Conservation (phyloP, 768 basidiomycete species). For the Termitomyces heimii region DNA sequence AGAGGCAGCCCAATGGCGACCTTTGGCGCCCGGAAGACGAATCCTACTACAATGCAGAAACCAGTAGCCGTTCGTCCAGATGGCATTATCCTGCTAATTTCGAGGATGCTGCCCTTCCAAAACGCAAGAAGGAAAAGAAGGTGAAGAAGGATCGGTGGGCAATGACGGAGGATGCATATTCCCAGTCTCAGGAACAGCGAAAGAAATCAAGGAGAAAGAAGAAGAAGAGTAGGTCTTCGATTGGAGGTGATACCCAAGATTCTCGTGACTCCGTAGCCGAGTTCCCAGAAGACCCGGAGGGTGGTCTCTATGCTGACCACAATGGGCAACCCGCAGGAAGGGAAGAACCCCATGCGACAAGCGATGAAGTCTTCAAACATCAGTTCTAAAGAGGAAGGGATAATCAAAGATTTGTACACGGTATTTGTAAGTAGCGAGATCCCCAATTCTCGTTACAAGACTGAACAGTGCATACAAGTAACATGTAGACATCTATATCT, state of each 20-base stretch:
- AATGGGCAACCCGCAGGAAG: slow-evolving; percentile 14
- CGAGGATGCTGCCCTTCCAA: slow-evolving; percentile 44
- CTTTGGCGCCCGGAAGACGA: slow-evolving; percentile 78
- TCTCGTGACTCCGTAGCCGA: slow-evolving; percentile 38
- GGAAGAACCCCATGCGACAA: slow-evolving; percentile 18
- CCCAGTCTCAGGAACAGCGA: slow-evolving; percentile 41
- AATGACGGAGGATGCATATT: slow-evolving; percentile 80
- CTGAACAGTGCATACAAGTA: not conserved
- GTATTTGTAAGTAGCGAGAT: slow-evolving; percentile 3
- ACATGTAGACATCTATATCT: slow-evolving; percentile 4
- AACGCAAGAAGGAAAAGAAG: slow-evolving; percentile 60
- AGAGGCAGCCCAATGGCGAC: slow-evolving; percentile 40
- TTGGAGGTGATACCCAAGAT: slow-evolving; percentile 27
- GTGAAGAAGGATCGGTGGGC: slow-evolving; percentile 88
- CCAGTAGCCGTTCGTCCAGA: slow-evolving; percentile 43
- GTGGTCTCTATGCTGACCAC: slow-evolving; percentile 52
- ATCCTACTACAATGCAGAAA: slow-evolving; percentile 53
- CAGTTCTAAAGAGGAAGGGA: slow-evolving; percentile 40
- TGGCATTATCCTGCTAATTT: slow-evolving; percentile 90
- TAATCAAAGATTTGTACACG: not conserved
- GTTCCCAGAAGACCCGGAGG: slow-evolving; percentile 69
- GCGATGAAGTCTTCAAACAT: slow-evolving; percentile 56
- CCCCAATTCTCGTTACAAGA: slow-evolving; percentile 2
- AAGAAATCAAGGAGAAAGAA: slow-evolving; percentile 69
- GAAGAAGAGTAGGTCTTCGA: slow-evolving; percentile 48